phyloP scores from a whole-genome alignment of 2,329 filamentous ascomycete genomes.

The Diaporthe batatas region DNA sequence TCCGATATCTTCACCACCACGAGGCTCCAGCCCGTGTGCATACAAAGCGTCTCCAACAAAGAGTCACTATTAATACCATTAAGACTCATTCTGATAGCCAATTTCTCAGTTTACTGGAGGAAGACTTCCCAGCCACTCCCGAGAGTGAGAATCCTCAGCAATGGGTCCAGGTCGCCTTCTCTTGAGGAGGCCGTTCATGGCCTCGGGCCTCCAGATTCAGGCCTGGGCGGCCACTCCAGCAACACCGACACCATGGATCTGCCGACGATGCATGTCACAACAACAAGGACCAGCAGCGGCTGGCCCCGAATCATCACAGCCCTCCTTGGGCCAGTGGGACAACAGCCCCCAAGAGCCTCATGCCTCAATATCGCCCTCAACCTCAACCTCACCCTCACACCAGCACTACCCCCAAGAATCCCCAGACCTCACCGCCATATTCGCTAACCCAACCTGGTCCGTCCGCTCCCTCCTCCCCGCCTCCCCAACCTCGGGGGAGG shows the following conservation, averaged over 20 bases:
- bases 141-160: neutral
- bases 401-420: neutral
- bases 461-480: slow-evolving; percentile 78
- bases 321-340: neutral
- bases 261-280: slow-evolving; percentile 35
- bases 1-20: neutral
- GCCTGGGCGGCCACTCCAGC: neutral
- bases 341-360: slow-evolving; percentile 12
- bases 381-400: neutral
- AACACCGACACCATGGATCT: slow-evolving; percentile 7
- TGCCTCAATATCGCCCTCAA: neutral
- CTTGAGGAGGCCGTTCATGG: slow-evolving; percentile 6
- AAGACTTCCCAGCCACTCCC: neutral
- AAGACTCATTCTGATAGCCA: neutral
- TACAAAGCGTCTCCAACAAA: neutral
- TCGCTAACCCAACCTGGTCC: slow-evolving; percentile 85
- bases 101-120: neutral
- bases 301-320: neutral
- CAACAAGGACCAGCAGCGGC: neutral
- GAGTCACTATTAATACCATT: neutral
- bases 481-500: slow-evolving; percentile 44
- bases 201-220: neutral
- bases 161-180: slow-evolving; percentile 29
- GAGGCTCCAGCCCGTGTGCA: neutral
- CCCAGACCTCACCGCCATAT: slow-evolving; percentile 52